Conservation (phyloP, 2,329 filamentous ascomycete species). For the Epichloe gansuensis region DNA sequence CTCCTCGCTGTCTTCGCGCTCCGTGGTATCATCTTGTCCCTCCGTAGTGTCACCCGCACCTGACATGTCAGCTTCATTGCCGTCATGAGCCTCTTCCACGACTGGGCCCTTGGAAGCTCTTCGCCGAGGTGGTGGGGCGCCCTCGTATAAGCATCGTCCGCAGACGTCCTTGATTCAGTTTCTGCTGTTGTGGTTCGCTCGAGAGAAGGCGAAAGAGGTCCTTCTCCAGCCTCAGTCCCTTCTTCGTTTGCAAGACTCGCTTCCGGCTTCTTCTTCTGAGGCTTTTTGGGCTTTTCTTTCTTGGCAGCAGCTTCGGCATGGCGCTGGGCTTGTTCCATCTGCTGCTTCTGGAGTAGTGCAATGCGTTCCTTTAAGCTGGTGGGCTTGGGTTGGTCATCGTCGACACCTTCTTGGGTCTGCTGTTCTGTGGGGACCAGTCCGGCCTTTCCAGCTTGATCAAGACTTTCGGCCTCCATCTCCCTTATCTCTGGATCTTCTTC, state of each 20-base stretch:
- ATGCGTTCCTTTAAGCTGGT: conserved; percentile 92
- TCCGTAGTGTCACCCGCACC: conserved; percentile 53
- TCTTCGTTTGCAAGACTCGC: conserved; percentile 21
- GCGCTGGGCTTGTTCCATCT: conserved; percentile 75
- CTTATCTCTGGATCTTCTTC: conserved; percentile 73
- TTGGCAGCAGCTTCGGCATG: conserved; percentile 67
- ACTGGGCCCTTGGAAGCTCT: conserved; percentile 37
- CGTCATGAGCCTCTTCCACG: conserved; percentile 38
- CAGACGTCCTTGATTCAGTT: conserved; percentile 33
- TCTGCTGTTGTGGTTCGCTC: conserved; percentile 39
- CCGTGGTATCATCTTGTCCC: conserved; percentile 48
- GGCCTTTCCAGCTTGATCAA: conserved; percentile 56
- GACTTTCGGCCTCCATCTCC: conserved; percentile 52
- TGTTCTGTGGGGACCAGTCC: conserved; percentile 38
- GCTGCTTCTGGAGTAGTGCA: conserved; percentile 84
- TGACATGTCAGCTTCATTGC: conserved; percentile 54
- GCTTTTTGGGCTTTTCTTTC: conserved; percentile 77
- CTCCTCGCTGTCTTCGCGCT: conserved; percentile 65
- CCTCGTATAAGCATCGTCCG: conserved; percentile 30
- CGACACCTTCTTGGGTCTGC: conserved; percentile 34
- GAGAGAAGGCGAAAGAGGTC: conserved; percentile 19
- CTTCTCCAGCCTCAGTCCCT: conserved; percentile 18
- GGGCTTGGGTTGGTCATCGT: conserved; percentile 78
- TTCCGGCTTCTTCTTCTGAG: conserved; percentile 54
- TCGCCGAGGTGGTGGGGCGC: conserved; percentile 35